Evolutionary conservation across 1,284 basidiomycete species (phyloP).

Genomic region (Trichosporon ovoides): DNA sequence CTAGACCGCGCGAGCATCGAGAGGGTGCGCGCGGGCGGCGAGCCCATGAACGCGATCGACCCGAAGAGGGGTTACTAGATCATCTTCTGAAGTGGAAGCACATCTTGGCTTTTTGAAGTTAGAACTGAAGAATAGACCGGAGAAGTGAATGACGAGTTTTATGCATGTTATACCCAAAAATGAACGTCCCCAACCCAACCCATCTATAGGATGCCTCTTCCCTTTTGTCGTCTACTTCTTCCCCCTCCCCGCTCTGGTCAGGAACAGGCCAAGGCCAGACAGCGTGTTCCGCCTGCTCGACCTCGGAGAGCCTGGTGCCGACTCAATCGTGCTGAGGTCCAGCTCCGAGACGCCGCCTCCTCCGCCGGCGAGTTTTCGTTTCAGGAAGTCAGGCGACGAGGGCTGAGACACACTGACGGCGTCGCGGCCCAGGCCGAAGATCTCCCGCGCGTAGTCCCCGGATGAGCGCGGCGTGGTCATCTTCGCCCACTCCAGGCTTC

Average conservation of each 20-base stretch:
- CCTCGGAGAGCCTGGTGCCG: background rate
- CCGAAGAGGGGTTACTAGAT: conserved; percentile 41
- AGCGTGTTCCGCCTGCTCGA: background rate
- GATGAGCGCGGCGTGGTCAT: background rate
- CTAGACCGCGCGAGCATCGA: conserved; percentile 8
- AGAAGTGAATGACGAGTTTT: too few relatives aligned
- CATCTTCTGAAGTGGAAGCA: too few relatives aligned
- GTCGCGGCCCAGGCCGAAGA: background rate
- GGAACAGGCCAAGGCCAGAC: background rate
- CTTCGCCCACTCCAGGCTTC: background rate
- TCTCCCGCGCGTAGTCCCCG: background rate
- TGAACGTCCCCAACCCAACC: too few relatives aligned
- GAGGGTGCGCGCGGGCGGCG: conserved; percentile 23
- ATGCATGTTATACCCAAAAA: too few relatives aligned
- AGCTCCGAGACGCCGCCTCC: background rate
- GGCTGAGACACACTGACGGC: background rate
- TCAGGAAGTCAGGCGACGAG: background rate
- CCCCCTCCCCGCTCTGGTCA: background rate
- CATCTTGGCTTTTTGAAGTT: too few relatives aligned
- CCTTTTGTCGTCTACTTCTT: background rate
- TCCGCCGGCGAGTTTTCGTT: background rate
- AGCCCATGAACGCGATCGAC: conserved; percentile 42
- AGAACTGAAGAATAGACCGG: too few relatives aligned
- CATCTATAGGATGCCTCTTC: too few relatives aligned
- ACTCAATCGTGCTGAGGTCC: background rate